Conservation (phyloP, 2,329 filamentous ascomycete species). For the Exophiala oligosperma region DNA sequence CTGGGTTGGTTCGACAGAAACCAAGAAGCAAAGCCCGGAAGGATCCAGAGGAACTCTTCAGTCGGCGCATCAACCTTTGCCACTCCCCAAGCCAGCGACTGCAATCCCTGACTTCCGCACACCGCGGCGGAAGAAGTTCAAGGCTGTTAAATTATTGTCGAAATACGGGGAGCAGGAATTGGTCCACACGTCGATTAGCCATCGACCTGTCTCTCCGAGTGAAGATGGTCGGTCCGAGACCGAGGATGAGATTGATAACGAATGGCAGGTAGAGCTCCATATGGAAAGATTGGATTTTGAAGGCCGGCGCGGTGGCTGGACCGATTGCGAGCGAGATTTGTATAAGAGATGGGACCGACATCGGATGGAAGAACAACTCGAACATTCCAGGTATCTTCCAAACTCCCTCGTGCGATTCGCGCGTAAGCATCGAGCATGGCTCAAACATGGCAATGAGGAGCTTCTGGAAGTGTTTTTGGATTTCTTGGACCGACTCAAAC, state of each 20-base stretch:
- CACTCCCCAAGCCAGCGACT: constrained; percentile 8
- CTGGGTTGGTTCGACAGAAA: constrained; percentile 14
- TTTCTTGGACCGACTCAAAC: constrained; percentile 20
- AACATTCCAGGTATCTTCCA: constrained; percentile 26
- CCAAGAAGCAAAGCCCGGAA: not conserved
- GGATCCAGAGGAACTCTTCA: not conserved
- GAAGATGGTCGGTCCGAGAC: constrained; percentile 27
- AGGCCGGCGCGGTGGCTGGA: constrained; percentile 20
- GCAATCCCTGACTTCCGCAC: constrained; percentile 24
- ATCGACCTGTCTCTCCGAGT: constrained; percentile 24
- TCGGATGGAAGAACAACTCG: constrained; percentile 27
- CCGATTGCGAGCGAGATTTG: constrained; percentile 19
- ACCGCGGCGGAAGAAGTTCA: constrained; percentile 19
- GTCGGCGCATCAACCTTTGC: not conserved
- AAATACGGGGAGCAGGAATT: constrained; percentile 6
- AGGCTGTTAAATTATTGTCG: constrained; percentile 13
- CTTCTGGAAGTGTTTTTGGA: constrained; percentile 18
- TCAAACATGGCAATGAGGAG: constrained; percentile 15
- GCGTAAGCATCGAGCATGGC: constrained; percentile 24
- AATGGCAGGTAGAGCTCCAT: constrained; percentile 25
- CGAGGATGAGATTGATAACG: constrained; percentile 30
- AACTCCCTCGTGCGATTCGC: constrained; percentile 31
- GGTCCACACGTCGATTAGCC: constrained; percentile 26
- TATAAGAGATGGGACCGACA: constrained; percentile 27
- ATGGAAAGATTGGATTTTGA: constrained; percentile 26